Evolutionary conservation across 2,329 filamentous ascomycete species (phyloP).

Genomic region (Canariomyces notabilis): DNA sequence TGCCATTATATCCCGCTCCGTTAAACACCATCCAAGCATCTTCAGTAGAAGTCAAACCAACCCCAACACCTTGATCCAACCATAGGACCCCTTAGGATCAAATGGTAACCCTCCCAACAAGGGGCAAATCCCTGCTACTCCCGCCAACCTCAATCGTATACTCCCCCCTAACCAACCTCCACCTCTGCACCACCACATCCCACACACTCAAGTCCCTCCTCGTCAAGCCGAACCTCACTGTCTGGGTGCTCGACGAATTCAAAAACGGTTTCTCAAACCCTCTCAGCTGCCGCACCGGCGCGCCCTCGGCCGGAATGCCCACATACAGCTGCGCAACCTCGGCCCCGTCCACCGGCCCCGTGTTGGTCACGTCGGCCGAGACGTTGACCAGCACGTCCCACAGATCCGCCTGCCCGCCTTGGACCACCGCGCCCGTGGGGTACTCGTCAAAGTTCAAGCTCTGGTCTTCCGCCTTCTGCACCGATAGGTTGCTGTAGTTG

Average conservation of each 20-base stretch:
- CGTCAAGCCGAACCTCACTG: constrained; percentile 49
- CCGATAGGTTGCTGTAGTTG: constrained; percentile 38
- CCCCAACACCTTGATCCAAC: not conserved
- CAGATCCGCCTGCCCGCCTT: constrained; percentile 43
- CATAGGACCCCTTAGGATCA: constrained; percentile 21
- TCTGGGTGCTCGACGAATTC: constrained; percentile 38
- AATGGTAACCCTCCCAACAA: constrained; percentile 37
- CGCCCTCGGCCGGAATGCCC: constrained; percentile 35
- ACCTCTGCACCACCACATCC: constrained; percentile 57
- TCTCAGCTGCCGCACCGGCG: constrained; percentile 55
- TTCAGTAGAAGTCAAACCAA: not conserved
- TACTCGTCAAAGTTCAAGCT: constrained; percentile 31
- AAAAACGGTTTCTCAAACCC: constrained; percentile 60
- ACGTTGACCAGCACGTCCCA: constrained; percentile 43
- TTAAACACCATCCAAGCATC: too few species aligned
- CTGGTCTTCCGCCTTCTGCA: constrained; percentile 29
- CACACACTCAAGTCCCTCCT: constrained; percentile 63
- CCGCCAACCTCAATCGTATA: constrained; percentile 44
- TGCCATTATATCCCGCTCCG: too few species aligned
- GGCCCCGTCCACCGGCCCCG: constrained; percentile 37
- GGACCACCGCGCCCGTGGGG: constrained; percentile 35
- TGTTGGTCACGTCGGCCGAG: constrained; percentile 38
- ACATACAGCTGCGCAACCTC: constrained; percentile 47
- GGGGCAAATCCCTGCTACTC: constrained; percentile 42
- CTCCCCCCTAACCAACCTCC: constrained; percentile 46